Evolutionary conservation across 306 rosid genomes (phyloP).

Genomic region (Trifolium pratense): DNA sequence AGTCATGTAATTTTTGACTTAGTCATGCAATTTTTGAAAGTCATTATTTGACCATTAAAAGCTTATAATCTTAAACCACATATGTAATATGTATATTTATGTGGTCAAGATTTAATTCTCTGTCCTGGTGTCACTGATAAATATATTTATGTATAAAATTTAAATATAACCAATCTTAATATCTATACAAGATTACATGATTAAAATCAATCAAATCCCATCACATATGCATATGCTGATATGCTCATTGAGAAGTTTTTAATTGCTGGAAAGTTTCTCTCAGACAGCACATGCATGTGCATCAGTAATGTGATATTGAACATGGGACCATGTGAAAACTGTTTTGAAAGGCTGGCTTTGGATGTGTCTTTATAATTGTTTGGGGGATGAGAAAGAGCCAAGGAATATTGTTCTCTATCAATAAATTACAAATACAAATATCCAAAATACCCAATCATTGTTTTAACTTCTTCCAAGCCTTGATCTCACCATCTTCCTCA

Average conservation of each 20-base stretch:
- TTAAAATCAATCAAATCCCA: constrained; percentile 3
- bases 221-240: constrained; percentile 6
- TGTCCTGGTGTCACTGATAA: neutral
- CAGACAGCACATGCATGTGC: constrained; percentile 66
- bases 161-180: neutral
- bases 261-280: constrained; percentile 54
- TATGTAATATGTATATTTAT: neutral
- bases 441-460: constrained; percentile 67
- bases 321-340: constrained; percentile 68
- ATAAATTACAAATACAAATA: constrained; percentile 48
- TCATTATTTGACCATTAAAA: constrained; percentile 5
- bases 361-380: constrained; percentile 34
- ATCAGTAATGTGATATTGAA: constrained; percentile 51
- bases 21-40: neutral
- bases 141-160: neutral
- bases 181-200: constrained; percentile 13
- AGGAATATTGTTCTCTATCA: constrained; percentile 51
- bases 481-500: constrained; percentile 41
- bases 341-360: constrained; percentile 61
- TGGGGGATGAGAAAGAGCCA: constrained; percentile 28
- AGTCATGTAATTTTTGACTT: neutral
- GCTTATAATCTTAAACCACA: neutral
- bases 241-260: constrained; percentile 27
- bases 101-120: neutral
- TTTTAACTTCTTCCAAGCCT: constrained; percentile 43